phyloP scores from a whole-genome alignment of 2,329 filamentous ascomycete species.

The Aureobasidium leucospermi region DNA sequence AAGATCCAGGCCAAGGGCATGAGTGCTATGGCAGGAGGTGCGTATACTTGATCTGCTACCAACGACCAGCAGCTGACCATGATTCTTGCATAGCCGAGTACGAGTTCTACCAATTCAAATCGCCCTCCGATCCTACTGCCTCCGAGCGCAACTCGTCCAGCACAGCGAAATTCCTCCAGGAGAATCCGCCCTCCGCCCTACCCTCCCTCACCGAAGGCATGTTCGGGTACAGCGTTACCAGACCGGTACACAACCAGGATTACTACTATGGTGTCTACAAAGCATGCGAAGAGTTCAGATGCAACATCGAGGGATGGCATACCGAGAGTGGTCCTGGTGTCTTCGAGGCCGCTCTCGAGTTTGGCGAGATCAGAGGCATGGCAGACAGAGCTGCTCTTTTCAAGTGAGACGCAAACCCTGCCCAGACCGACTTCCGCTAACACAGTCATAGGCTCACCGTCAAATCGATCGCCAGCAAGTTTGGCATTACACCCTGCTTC shows the following conservation, averaged over 20 bases:
- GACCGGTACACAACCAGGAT: constrained; percentile 82
- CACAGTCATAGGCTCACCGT: constrained; percentile 58
- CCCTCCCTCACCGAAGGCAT: constrained; percentile 83
- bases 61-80: not conserved
- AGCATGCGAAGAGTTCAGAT: constrained; percentile 67
- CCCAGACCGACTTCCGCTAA: not conserved
- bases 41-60: constrained; percentile 24
- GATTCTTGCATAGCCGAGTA: constrained; percentile 63
- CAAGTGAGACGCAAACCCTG: constrained; percentile 52
- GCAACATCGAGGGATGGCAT: constrained; percentile 89
- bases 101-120: constrained; percentile 87
- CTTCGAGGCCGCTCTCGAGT: constrained; percentile 90
- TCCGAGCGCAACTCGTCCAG: constrained; percentile 55
- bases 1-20: constrained; percentile 64
- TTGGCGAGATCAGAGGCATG: constrained; percentile 80
- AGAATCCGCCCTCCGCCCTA: constrained; percentile 65
- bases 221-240: constrained; percentile 88
- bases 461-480: constrained; percentile 78
- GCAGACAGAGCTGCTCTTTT: constrained; percentile 87
- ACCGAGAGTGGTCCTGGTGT: constrained; percentile 91
- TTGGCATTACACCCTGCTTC: constrained; percentile 92
- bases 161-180: constrained; percentile 64
- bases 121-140: constrained; percentile 42
- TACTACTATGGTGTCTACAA: constrained; percentile 88
- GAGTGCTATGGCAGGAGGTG: constrained; percentile 83